A percentile compares a stretch with the other conserved stretches of the same genome.
These are phyloP conservation scores for Akebia trifoliata DNA, from an alignment of 164 flowering plant species.

Conservation along the genomic window DNA sequence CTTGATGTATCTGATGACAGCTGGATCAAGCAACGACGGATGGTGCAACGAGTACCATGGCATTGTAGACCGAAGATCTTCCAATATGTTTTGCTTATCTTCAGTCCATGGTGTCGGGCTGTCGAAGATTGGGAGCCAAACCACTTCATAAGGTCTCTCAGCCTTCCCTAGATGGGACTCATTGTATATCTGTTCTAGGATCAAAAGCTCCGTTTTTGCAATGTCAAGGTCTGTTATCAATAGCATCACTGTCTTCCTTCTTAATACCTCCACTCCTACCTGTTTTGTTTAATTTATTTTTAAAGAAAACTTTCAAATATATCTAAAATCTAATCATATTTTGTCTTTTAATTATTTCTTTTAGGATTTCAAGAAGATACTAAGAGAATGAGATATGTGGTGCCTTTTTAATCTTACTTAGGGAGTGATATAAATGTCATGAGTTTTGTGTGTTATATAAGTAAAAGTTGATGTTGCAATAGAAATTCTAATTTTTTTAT, in stretches of 20 bases:
- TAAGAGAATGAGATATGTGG: not conserved
- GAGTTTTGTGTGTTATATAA: too few species aligned
- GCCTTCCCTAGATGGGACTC: conserved; percentile 2
- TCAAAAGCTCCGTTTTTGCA: conserved; percentile 14
- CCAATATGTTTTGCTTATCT: conserved; percentile 17
- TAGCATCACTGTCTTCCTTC: conserved; percentile 17
- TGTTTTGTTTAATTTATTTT: not conserved
- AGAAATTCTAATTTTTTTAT: too few species aligned
- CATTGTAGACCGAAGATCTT: conserved; percentile 29
- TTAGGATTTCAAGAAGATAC: not conserved
- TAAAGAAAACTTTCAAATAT: too few species aligned
- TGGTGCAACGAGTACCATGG: conserved; percentile 47
- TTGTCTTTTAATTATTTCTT: not conserved
- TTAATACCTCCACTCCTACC: conserved; percentile 21
- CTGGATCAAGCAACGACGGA: conserved; percentile 43
- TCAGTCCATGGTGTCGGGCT: conserved; percentile 10
- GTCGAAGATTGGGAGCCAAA: conserved; percentile 24
- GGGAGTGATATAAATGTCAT: too few species aligned
- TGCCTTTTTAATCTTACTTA: too few species aligned
- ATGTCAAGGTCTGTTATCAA: conserved; percentile 21
- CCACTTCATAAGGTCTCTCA: conserved; percentile 12
- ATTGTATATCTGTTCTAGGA: conserved; percentile 14
- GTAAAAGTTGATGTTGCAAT: too few species aligned
- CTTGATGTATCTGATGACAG: conserved; percentile 39
- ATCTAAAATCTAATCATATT: not conserved